These are phyloP conservation scores for Lactifluus subvellereus DNA, from an alignment of 768 basidiomycete species.

Conservation along the genomic window DNA sequence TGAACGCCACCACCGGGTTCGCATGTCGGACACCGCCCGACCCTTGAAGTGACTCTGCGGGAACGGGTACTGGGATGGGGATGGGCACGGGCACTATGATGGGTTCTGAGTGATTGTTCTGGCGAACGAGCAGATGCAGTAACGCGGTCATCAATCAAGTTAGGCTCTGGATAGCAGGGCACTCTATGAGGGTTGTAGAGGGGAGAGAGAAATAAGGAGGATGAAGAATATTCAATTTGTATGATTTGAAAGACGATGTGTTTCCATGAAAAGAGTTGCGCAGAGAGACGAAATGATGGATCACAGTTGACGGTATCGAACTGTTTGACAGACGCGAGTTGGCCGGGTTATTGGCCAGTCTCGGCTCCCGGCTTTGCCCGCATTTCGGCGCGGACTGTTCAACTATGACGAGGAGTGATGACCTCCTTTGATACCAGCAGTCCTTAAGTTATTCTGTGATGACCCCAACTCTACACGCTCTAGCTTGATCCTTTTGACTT, in stretches of 20 bases:
- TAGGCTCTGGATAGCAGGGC: not conserved
- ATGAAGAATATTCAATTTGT: not conserved
- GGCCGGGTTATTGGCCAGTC: not conserved
- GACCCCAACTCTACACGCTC: not conserved
- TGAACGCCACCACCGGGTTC: constrained; percentile 65
- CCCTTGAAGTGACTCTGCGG: not conserved
- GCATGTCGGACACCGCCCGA: constrained; percentile 31
- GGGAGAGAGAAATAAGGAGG: not conserved
- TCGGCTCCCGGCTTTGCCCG: not conserved
- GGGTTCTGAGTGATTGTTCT: constrained; percentile 6
- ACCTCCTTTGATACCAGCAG: not conserved
- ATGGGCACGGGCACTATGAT: constrained; percentile 1
- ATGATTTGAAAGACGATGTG: not conserved
- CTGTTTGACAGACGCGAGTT: no score
- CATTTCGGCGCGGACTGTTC: not conserved
- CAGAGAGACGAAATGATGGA: not conserved
- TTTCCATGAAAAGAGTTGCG: constrained; percentile 5
- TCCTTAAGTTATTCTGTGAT: not conserved
- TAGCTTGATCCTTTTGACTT: not conserved
- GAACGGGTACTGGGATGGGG: not conserved
- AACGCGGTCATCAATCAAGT: constrained; percentile 3
- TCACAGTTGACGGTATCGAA: no score
- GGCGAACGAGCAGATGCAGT: constrained; percentile 9
- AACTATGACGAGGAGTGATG: no score
- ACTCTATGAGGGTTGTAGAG: not conserved